A percentile compares a stretch with the other conserved stretches of the same genome.
Conservation (phyloP, 345 rosid species). For the Firmiana major region DNA sequence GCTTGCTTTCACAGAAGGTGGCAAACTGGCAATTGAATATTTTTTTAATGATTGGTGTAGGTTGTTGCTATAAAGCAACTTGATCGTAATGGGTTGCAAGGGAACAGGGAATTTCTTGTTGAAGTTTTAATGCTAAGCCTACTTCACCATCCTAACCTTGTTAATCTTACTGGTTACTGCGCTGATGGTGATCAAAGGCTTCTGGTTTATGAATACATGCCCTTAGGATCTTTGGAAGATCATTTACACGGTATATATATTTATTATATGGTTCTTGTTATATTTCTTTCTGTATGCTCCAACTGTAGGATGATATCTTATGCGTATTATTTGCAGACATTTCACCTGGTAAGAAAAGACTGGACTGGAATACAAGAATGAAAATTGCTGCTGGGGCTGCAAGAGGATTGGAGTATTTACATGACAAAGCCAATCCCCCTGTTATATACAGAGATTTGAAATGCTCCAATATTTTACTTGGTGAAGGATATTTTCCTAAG, state of each 20-base stretch:
- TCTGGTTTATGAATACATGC: constrained; percentile 85
- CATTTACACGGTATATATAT: constrained; percentile 65
- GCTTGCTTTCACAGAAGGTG: neutral
- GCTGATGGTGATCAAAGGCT: constrained; percentile 97
- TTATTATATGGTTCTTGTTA: neutral
- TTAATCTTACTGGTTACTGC: constrained; percentile 79
- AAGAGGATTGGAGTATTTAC: constrained; percentile 75
- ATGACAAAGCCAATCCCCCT: constrained; percentile 77
- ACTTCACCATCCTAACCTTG: constrained; percentile 87
- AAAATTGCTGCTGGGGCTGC: constrained; percentile 91
- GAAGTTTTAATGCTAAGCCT: constrained; percentile 87
- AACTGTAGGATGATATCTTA: neutral
- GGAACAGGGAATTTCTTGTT: constrained; percentile 85
- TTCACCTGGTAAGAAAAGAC: constrained; percentile 56
- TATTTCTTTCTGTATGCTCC: neutral
- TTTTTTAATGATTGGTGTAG: constrained; percentile 33
- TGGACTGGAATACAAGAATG: constrained; percentile 90
- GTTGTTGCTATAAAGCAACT: constrained; percentile 91
- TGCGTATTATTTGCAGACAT: constrained; percentile 36
- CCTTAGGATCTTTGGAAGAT: constrained; percentile 79
- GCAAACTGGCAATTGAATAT: neutral
- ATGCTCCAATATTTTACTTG: constrained; percentile 84
- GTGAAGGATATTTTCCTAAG: constrained; percentile 69
- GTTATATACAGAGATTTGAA: constrained; percentile 81
- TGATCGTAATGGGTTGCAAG: constrained; percentile 83